These are phyloP conservation scores for Hyparrhenia diplandra DNA, from an alignment of 176 grass and related monocot species.

Conservation along the genomic window DNA sequence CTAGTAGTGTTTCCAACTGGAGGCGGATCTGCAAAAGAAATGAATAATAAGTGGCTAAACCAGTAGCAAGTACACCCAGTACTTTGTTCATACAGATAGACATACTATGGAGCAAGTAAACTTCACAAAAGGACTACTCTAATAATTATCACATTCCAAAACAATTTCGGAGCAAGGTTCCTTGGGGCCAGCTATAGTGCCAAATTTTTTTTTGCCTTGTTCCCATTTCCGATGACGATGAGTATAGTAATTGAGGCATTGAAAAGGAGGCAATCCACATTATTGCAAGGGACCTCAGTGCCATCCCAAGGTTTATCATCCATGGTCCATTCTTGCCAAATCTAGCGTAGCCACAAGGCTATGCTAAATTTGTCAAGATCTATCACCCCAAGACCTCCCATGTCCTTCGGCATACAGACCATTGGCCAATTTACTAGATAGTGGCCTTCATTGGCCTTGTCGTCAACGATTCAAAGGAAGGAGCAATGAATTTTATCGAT, in stretches of 20 bases:
- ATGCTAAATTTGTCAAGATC: too few species aligned
- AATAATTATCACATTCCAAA: background rate
- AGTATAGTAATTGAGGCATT: background rate
- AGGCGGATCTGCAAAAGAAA: conserved; percentile 71
- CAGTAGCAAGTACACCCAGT: background rate
- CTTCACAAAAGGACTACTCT: background rate
- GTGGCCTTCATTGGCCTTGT: too few species aligned
- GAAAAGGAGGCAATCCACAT: background rate
- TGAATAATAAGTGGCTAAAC: background rate
- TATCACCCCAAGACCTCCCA: too few species aligned
- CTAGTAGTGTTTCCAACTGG: conserved; percentile 79
- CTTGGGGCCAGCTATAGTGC: background rate
- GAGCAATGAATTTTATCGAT: too few species aligned
- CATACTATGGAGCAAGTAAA: too few species aligned
- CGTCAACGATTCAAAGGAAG: too few species aligned
- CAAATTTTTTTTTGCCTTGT: background rate
- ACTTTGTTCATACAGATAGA: background rate
- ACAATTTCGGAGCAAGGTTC: background rate
- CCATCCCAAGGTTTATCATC: background rate
- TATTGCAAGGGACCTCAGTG: background rate
- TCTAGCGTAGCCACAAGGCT: too few species aligned
- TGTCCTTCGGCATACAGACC: too few species aligned
- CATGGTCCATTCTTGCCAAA: background rate
- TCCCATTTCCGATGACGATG: background rate
- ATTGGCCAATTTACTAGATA: too few species aligned